phyloP scores from a whole-genome alignment of 148 eudicot species.

The Talinum fruticosum region DNA sequence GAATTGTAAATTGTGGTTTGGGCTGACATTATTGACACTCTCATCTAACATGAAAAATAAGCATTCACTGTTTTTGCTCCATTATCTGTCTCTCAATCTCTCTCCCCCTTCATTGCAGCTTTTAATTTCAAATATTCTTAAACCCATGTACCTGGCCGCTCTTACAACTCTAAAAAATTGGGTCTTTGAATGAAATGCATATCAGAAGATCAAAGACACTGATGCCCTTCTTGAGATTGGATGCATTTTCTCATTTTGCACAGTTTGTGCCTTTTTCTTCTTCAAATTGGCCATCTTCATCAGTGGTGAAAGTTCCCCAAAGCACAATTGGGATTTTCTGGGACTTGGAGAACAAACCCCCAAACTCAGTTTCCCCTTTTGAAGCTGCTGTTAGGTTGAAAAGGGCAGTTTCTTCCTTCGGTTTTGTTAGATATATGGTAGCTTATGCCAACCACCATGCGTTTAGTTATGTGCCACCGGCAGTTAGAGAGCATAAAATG shows the following conservation, averaged over 20 bases:
- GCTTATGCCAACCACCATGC: conserved; percentile 73
- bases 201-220: conserved; percentile 21
- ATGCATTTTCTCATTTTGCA: conserved; percentile 30
- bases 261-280: conserved; percentile 18
- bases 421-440: conserved; percentile 52
- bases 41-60: no score
- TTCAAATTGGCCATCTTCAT: conserved; percentile 15
- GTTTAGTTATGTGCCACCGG: conserved; percentile 58
- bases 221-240: conserved; percentile 1
- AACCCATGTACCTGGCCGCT: conserved; percentile 11
- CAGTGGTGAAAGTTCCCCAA: conserved; percentile 22
- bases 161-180: not conserved
- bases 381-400: conserved; percentile 63
- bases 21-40: no score
- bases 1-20: no score
- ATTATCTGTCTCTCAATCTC: not conserved
- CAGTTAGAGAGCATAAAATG: conserved; percentile 43
- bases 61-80: no score
- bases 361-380: conserved; percentile 54
- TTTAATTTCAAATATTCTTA: not conserved
- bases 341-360: conserved; percentile 89
- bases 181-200: conserved; percentile 8
- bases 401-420: conserved; percentile 57
- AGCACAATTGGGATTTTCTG: conserved; percentile 66
- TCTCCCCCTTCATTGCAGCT: not conserved